A percentile compares a stretch with the other conserved stretches of the same genome.
Conservation (phyloP, 2,329 filamentous ascomycete genomes). For the Alternaria sp. region DNA sequence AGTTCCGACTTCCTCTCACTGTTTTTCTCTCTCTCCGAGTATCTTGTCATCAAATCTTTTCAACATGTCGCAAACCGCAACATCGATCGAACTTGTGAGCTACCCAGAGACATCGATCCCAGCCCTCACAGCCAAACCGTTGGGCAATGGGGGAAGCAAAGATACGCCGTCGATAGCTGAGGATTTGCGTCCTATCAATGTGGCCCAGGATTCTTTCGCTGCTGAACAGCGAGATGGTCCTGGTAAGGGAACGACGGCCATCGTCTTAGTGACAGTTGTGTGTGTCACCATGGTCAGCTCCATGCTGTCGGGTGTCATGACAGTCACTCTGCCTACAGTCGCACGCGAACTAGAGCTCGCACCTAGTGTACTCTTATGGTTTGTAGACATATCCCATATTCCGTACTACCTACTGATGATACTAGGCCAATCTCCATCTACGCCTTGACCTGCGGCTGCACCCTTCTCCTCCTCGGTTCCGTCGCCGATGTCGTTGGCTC, state of each 20-base stretch:
- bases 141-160: slow-evolving; percentile 1
- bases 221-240: slow-evolving; percentile 22
- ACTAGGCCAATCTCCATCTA: slow-evolving; percentile 48
- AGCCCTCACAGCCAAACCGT: slow-evolving; percentile 10
- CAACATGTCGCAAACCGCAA: slow-evolving; percentile 33
- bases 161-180: slow-evolving; percentile 3
- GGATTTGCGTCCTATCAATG: slow-evolving; percentile 20
- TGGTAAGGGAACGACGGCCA: slow-evolving; percentile 32
- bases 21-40: too few relatives aligned
- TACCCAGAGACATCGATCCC: slow-evolving; percentile 15
- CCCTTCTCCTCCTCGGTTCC: slow-evolving; percentile 58
- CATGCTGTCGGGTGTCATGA: slow-evolving; percentile 48
- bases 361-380: slow-evolving; percentile 39
- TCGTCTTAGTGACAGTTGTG: background rate
- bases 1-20: too few relatives aligned
- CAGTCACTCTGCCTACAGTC: slow-evolving; percentile 53
- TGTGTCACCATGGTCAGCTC: slow-evolving; percentile 36
- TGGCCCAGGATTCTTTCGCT: slow-evolving; percentile 14
- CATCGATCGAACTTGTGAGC: slow-evolving; percentile 34
- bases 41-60: background rate
- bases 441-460: slow-evolving; percentile 56
- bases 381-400: background rate
- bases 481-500: slow-evolving; percentile 60
- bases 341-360: slow-evolving; percentile 40
- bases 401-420: slow-evolving; percentile 2